Evolutionary conservation across 495 filamentous ascomycete species (phyloP), one percentile per base, ranked within the genome.

Genomic region (Cairneyella variabilis): DNA sequence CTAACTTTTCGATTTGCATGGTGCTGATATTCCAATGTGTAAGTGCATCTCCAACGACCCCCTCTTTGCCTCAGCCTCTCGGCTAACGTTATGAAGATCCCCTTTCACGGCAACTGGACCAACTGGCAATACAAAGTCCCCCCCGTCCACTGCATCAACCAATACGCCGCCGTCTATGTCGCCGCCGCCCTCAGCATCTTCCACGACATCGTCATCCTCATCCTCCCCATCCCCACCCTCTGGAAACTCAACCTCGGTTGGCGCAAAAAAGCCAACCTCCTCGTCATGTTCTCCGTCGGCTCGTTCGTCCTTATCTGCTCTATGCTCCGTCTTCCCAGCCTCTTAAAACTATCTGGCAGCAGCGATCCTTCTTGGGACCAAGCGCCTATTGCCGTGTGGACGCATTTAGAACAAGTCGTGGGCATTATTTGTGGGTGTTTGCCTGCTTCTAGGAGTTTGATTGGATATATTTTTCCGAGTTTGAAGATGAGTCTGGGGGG

Each of bases 41-140:
- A 8, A 8, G 30, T 34, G n/a, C n/a, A n/a, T n/a, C n/a, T n/a
- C n/a, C n/a, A n/a, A n/a, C n/a, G 8, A 34, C n/a, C 30, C 30
- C 30, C 30, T 8, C 30, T 34, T 34, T 34, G 30, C n/a, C 30
- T 34, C 8, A 34, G n/a, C n/a, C 8, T 34, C 30, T 34, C n/a
- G n/a, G 8, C 30, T 34, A n/a, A 34, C 30, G n/a, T 8, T 34
- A 34, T 34, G 30, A 8, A 60, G 23, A 63, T 64, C 26, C 51
- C 68, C 18, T 69, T 74, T 39, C 68, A 75, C 49, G 77, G 73
- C 61, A 47, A 32, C 12, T 51, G 48, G 48, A 44, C 27, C 9
- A 50, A 50, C 23, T 70, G 68, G 68, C 54, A 60, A 34, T 66
- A 65, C 21, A 48, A 54, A 9, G 36, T 38, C 0, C 1, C 54